A percentile compares a stretch with the other conserved stretches of the same genome.
phyloP scores from a whole-genome alignment of 2,329 filamentous ascomycete species.

The Chaetomiaceae sp. region DNA sequence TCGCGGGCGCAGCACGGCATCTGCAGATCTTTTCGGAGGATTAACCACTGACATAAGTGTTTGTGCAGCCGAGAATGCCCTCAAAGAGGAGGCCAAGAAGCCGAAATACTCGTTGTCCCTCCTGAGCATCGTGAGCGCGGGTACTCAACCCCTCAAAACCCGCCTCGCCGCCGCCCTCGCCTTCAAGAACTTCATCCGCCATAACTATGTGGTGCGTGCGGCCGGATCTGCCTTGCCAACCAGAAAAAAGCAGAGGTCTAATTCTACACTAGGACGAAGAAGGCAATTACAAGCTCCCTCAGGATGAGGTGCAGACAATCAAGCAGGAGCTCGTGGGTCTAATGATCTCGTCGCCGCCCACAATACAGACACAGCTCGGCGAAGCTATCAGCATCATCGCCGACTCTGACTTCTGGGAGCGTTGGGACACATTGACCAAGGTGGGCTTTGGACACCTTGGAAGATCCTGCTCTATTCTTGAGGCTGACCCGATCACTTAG shows the following conservation, averaged over 20 bases:
- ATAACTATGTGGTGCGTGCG: conserved; percentile 74
- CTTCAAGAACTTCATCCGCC: conserved; percentile 98
- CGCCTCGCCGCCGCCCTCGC: conserved; percentile 83
- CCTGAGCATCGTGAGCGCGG: conserved; percentile 82
- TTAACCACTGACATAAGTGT: conserved; percentile 8
- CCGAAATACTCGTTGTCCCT: conserved; percentile 83
- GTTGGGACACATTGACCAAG: conserved; percentile 93
- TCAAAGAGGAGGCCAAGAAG: conserved; percentile 75
- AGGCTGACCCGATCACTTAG: conserved; percentile 34
- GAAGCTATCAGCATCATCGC: conserved; percentile 97
- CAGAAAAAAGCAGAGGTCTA: not conserved
- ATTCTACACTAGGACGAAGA: conserved; percentile 67
- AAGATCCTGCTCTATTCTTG: not conserved
- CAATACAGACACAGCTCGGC: conserved; percentile 88
- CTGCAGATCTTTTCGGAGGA: not conserved
- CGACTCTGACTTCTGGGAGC: conserved; percentile 93
- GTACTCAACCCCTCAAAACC: conserved; percentile 67
- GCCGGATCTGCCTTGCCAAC: not conserved
- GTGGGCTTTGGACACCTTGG: conserved; percentile 40
- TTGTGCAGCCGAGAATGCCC: conserved; percentile 68
- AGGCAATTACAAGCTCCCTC: conserved; percentile 82
- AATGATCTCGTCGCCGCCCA: conserved; percentile 87
- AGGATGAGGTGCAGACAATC: conserved; percentile 80
- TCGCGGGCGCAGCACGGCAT: not conserved
- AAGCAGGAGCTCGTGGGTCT: conserved; percentile 93